Conservation (phyloP, 345 rosid genomes). For the Camelina laxa region DNA sequence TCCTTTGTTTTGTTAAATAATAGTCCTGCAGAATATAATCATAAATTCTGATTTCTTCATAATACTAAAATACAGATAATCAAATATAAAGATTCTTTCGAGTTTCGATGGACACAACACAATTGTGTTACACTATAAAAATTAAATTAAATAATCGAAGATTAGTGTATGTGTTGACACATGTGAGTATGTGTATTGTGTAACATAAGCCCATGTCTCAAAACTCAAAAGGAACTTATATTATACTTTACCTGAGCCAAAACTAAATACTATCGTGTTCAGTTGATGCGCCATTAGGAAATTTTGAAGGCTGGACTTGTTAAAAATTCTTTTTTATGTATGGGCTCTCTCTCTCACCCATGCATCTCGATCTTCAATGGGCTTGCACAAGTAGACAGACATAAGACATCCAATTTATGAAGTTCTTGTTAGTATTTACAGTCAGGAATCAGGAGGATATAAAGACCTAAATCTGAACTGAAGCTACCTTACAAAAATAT, state of each 20-base stretch:
- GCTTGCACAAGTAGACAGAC: too few relatives aligned
- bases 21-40: neutral
- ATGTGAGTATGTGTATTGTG: neutral
- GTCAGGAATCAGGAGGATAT: too few relatives aligned
- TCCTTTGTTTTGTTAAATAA: too few relatives aligned
- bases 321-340: too few relatives aligned
- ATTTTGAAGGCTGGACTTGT: neutral
- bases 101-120: slow-evolving; percentile 19
- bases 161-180: neutral
- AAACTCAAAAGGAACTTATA: neutral
- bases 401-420: too few relatives aligned
- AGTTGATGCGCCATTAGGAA: neutral
- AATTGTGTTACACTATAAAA: neutral
- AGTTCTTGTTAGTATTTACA: too few relatives aligned
- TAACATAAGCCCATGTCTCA: slow-evolving; percentile 17
- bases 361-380: too few relatives aligned
- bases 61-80: neutral
- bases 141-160: neutral
- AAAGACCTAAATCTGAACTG: neutral
- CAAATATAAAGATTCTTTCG: slow-evolving; percentile 3
- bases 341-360: too few relatives aligned
- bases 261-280: neutral
- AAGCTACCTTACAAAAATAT: neutral
- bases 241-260: neutral
- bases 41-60: slow-evolving; percentile 3